Base-by-base conservation (phyloP, 1,139 yeast genomes). In the Geotrichum restrictum region DNA sequence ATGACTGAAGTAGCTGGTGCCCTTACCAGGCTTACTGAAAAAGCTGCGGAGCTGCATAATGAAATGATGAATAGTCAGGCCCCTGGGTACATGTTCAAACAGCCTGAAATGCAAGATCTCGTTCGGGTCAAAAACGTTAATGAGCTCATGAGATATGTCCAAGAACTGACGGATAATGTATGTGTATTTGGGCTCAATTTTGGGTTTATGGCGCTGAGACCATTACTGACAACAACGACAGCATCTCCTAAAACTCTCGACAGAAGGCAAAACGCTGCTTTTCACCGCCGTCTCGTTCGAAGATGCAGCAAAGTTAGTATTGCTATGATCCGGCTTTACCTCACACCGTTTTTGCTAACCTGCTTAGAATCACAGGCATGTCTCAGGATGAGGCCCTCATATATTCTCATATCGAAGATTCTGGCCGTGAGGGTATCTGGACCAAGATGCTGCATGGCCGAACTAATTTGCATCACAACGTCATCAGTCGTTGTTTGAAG, bases 351-450 rank as follows among this genome's bases (percentile, higher is more conserved):
- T n/a, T n/a, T n/a, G n/a, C n/a, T n/a, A n/a, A n/a, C n/a, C 4
- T 4, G 11, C 22, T 11, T 14, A 31, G 37, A 63, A 80, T 86
- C 58, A 75, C 82, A 36, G 77, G 80, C 40, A 88, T 93, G 96
- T 68, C 79, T 14, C 81, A 82, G 19, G 99, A 94, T 63, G 98
- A 94, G 69, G 85, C 93, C 34, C 82, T 93, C 80, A 86, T 93
- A 36, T 94, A 91, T 67, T 82, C 93, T 0, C 83, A 88, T 65
- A 93, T 93, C 60, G 96, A 88, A 64, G 95, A 95, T 0, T 80
- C 96, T 8, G 96, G 94, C 3, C 79, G 98, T 67, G 98, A 91
- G 68, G 98, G 98, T 48, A 71, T 74, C 39, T 93, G 98, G 98
- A 88, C 96, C 14, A 89, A 89, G 69, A 88, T 96, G 10, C 81